Conservation (phyloP, 2,329 filamentous ascomycete genomes). For the Aureobasidium uvarum region DNA sequence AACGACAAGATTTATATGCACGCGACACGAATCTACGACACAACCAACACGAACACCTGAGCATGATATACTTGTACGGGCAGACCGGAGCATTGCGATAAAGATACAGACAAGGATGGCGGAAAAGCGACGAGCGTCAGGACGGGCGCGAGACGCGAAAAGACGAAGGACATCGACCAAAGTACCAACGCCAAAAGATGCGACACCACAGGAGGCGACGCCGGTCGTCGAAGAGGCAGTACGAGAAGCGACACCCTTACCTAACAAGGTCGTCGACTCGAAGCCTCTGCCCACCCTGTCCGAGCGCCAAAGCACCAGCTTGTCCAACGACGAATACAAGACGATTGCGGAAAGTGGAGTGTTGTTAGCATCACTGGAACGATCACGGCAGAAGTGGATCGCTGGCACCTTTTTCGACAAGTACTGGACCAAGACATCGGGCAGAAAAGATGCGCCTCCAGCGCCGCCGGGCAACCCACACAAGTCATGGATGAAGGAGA, state of each 20-base stretch:
- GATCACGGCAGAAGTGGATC: conserved; percentile 72
- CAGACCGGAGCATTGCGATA: background rate
- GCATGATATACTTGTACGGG: background rate
- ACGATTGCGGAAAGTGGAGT: conserved; percentile 73
- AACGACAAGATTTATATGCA: conserved; percentile 3
- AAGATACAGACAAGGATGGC: background rate
- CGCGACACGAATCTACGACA: background rate
- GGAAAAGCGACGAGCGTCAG: conserved; percentile 22
- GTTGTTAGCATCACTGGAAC: conserved; percentile 67
- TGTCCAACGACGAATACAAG: conserved; percentile 67
- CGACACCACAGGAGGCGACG: conserved; percentile 18
- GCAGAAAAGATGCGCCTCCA: conserved; percentile 60
- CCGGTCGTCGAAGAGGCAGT: conserved; percentile 9
- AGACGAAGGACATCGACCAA: conserved; percentile 19
- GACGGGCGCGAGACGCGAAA: conserved; percentile 19
- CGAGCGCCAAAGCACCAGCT: conserved; percentile 62
- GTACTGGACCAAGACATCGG: conserved; percentile 72
- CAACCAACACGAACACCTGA: background rate
- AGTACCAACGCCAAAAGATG: conserved; percentile 7
- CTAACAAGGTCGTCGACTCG: conserved; percentile 61
- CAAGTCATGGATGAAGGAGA: conserved; percentile 47
- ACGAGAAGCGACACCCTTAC: conserved; percentile 46
- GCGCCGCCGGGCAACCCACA: conserved; percentile 49
- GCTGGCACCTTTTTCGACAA: conserved; percentile 67
- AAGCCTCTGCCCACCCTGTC: conserved; percentile 70